Evolutionary conservation across 2,329 filamentous ascomycete species (phyloP).

Genomic region (Pezicula radicicola): DNA sequence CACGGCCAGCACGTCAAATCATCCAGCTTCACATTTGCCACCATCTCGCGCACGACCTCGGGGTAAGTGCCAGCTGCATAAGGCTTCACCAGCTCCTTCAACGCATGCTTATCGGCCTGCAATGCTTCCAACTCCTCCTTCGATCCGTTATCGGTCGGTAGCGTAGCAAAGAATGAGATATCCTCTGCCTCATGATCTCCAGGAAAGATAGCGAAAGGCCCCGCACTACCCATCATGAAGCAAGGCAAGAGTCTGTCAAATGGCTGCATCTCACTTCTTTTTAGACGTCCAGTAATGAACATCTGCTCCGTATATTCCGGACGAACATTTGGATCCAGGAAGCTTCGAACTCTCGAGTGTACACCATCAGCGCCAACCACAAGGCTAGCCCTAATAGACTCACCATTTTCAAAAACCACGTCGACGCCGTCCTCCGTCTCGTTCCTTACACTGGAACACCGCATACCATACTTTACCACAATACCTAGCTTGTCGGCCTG

Average conservation of each 20-base stretch:
- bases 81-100: background rate
- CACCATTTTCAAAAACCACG: slow-evolving; percentile 1
- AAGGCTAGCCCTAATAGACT: background rate
- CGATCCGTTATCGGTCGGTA: background rate
- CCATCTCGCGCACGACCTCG: background rate
- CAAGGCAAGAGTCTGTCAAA: background rate
- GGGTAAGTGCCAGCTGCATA: background rate
- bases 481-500: background rate
- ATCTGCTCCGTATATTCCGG: background rate
- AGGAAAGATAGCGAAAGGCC: background rate
- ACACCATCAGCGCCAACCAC: slow-evolving; percentile 3
- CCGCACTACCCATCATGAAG: background rate
- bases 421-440: background rate
- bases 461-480: background rate
- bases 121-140: background rate
- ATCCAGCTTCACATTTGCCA: background rate
- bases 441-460: background rate
- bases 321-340: background rate
- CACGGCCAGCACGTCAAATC: background rate
- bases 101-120: background rate
- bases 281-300: background rate
- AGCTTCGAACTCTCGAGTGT: background rate
- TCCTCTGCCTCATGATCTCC: background rate
- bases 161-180: background rate
- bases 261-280: background rate